A percentile compares a stretch with the other conserved stretches of the same genome.
These are phyloP conservation scores for Acanthamoeba pearcei DNA, from an alignment of 208 protist genomes.

Conservation along the genomic window DNA sequence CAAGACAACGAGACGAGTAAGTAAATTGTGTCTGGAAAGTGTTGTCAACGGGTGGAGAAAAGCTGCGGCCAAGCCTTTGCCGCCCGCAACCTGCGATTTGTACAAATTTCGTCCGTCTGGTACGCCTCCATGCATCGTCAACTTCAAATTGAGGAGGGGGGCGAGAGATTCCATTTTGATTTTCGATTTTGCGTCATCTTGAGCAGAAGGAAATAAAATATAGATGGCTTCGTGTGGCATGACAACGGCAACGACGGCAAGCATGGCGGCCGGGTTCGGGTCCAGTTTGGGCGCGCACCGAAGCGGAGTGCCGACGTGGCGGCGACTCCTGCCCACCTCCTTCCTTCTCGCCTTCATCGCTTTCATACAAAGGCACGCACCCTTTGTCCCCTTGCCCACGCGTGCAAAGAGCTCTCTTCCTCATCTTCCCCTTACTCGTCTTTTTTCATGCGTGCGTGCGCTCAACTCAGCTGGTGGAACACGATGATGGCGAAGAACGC, in stretches of 20 bases:
- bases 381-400: neutral
- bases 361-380: no score
- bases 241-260: neutral
- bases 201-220: neutral
- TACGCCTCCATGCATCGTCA: no score
- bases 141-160: no score
- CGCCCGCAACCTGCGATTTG: no score
- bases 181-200: neutral
- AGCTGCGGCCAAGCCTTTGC: no score
- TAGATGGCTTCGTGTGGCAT: constrained; percentile 36
- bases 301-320: constrained; percentile 58
- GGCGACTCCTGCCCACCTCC: neutral
- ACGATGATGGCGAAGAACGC: constrained; percentile 26
- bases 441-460: neutral
- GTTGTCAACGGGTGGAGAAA: no score
- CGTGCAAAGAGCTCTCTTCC: neutral
- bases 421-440: neutral
- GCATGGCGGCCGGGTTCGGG: neutral
- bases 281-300: neutral
- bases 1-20: no score
- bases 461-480: constrained; percentile 24
- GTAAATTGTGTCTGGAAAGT: no score
- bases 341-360: constrained; percentile 1
- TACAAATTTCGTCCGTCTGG: no score
- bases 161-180: neutral